A percentile compares a stretch with the other conserved stretches of the same genome.
Evolutionary conservation across 2,329 filamentous ascomycete species (phyloP).

Genomic region (Trichoderma sp.): DNA sequence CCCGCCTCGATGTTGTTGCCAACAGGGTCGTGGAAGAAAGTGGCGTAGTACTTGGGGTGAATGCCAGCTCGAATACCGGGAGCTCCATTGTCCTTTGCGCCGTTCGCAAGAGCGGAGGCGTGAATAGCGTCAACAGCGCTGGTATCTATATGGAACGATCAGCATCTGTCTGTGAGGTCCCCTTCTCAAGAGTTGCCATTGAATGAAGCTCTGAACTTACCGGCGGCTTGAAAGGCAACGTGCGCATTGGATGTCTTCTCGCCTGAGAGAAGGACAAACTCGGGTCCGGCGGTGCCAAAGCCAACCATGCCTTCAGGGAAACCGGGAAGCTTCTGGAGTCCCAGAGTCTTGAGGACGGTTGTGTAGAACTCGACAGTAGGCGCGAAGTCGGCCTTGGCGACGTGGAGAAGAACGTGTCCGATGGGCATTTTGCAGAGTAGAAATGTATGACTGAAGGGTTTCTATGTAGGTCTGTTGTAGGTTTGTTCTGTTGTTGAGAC

Average conservation of each 20-base stretch:
- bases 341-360: conserved; percentile 14
- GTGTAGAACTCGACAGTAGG: conserved; percentile 13
- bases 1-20: conserved; percentile 52
- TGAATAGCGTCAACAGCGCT: conserved; percentile 48
- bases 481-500: neutral
- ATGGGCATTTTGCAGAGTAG: conserved; percentile 19
- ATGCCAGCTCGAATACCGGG: conserved; percentile 48
- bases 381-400: conserved; percentile 14
- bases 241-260: conserved; percentile 12
- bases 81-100: conserved; percentile 48
- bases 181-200: neutral
- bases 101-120: conserved; percentile 41
- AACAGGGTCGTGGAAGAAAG: conserved; percentile 49
- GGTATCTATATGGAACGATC: conserved; percentile 36
- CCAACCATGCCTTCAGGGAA: conserved; percentile 19
- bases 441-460: neutral
- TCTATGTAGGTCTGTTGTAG: neutral
- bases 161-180: neutral
- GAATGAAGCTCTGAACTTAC: conserved; percentile 36
- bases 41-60: conserved; percentile 48
- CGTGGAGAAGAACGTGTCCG: conserved; percentile 24
- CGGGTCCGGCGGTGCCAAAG: conserved; percentile 18
- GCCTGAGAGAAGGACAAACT: conserved; percentile 11
- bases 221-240: conserved; percentile 14
- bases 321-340: conserved; percentile 17